Base-by-base conservation (phyloP, 2,329 filamentous ascomycete genomes). In the Diaporthe citriasiana region DNA sequence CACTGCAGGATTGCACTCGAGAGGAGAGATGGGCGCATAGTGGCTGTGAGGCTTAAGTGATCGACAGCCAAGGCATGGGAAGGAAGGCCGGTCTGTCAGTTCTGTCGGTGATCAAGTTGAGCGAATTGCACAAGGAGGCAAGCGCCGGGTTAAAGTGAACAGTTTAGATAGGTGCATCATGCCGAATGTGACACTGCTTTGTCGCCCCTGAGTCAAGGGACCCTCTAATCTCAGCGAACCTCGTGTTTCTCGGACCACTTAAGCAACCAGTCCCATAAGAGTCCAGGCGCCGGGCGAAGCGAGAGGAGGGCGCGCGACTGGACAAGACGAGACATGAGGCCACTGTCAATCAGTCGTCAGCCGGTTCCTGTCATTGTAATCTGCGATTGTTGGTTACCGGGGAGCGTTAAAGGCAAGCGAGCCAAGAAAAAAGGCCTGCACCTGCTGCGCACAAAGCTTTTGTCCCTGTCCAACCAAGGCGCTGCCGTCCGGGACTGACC, bases 191-290 rank as follows among this genome's bases (percentile, higher is more conserved):
- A 50, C 51, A 38, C 27, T 47, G 27, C 42, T 59, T 50, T 71
- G 55, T 50, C 35, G 55, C 69, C 69, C 69, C 69, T 71, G 69
- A 71, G 69, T 71, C 69, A 60, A 71, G 42, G 56, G 30, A 40
- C 55, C 33, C 47, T 51, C 69, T 59, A 50, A 71, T 57, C n/a
- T 71, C 53, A 40, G 5, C 25, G 27, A 50, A 50, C 60, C 63
- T 68, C 63, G 63, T 68, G 63, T 53, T 68, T 68, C n/a, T 51
- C 63, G n/a, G 33, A n/a, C 47, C 45, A 53, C 45, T 15, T 33
- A 53, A 53, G 63, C 45, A 40, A 40, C 69, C 55, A 60, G 69
- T 60, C 63, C 63, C 63, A 68, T 38, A 53, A 22, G 45, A 68
- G 63, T 7, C 3, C 63, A 68, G 63, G 33, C 63, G 47, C 63